phyloP scores from a whole-genome alignment of 2,329 filamentous ascomycete species.

The Aspergillus japonicus region DNA sequence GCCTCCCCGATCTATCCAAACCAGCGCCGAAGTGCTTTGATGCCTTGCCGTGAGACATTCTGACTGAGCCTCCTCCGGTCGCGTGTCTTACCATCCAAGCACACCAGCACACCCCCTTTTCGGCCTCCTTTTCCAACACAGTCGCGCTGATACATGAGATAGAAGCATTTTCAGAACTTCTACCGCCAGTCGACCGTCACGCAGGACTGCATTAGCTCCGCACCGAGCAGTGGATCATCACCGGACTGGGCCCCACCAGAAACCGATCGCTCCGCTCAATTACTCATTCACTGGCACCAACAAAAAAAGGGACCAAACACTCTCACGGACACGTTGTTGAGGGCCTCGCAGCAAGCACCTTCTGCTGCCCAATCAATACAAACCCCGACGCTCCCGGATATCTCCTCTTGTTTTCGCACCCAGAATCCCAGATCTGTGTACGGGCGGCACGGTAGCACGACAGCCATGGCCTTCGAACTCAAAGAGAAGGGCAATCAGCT shows the following conservation, averaged over 20 bases:
- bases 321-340: background rate
- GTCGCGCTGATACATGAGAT: background rate
- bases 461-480: slow-evolving; percentile 38
- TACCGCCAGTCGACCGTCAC: background rate
- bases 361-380: background rate
- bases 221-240: slow-evolving; percentile 12
- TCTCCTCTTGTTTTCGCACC: background rate
- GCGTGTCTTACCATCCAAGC: background rate
- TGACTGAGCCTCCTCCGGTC: background rate
- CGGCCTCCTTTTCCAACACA: background rate
- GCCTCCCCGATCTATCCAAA: background rate
- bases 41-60: background rate
- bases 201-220: slow-evolving; percentile 7
- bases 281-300: background rate
- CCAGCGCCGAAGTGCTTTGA: background rate
- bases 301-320: background rate
- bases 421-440: background rate
- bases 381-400: background rate
- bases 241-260: slow-evolving; percentile 13
- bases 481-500: slow-evolving; percentile 48
- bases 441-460: background rate
- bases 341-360: background rate
- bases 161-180: background rate
- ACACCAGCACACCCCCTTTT: background rate
- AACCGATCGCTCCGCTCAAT: slow-evolving; percentile 5